These are phyloP conservation scores for Tetraselmis striata DNA, from an alignment of 139 green algal genomes.

Conservation along the genomic window DNA sequence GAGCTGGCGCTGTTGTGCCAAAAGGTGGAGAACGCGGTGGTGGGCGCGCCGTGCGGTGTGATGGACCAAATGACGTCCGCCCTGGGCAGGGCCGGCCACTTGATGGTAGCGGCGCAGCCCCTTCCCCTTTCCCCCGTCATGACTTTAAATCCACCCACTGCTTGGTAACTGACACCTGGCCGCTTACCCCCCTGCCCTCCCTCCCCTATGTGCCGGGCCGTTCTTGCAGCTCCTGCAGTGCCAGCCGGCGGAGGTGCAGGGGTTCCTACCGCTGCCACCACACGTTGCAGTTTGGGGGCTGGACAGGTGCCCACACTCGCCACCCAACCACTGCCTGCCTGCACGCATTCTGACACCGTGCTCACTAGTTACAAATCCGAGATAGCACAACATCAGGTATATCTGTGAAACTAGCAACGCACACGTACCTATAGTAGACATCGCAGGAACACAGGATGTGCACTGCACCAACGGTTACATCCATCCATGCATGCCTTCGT, in stretches of 20 bases:
- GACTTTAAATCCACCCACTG: too few relatives aligned
- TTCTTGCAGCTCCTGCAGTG: conserved; percentile 56
- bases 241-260: conserved; percentile 71
- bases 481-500: too few relatives aligned
- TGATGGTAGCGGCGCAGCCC: conserved; percentile 47
- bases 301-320: neutral
- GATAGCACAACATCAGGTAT: too few relatives aligned
- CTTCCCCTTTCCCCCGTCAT: neutral
- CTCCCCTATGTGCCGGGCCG: neutral
- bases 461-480: too few relatives aligned
- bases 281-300: conserved; percentile 30
- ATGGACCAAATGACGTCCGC: conserved; percentile 91
- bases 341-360: too few relatives aligned
- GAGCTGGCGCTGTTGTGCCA: conserved; percentile 78
- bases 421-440: too few relatives aligned
- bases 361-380: too few relatives aligned
- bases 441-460: too few relatives aligned
- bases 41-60: conserved; percentile 85
- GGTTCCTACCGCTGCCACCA: conserved; percentile 50
- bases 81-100: conserved; percentile 52
- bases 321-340: conserved; percentile 13
- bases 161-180: too few relatives aligned
- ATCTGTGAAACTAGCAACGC: too few relatives aligned
- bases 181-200: too few relatives aligned
- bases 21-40: conserved; percentile 84